Evolutionary conservation across 2,329 filamentous ascomycete species (phyloP).

Genomic region (Trichoderma polysporum): DNA sequence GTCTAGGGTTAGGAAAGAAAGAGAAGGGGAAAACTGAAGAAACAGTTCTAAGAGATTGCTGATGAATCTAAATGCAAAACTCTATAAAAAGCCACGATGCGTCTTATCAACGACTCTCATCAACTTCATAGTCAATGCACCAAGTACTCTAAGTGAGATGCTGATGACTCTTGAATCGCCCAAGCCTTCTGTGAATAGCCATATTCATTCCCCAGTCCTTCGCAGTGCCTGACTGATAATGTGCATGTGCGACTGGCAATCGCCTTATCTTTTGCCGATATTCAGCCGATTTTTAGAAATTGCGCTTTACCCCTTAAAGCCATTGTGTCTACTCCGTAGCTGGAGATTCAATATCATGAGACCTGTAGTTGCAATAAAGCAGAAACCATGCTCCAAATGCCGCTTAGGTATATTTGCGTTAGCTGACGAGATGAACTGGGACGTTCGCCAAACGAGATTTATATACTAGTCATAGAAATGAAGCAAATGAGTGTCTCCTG

Average conservation of each 20-base stretch:
- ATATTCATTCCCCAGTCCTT: not conserved
- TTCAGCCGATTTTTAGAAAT: not conserved
- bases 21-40: not conserved
- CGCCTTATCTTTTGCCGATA: slow-evolving; percentile 9
- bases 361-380: not conserved
- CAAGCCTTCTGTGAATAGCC: not conserved
- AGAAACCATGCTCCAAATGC: not conserved
- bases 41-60: not conserved
- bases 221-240: slow-evolving; percentile 4
- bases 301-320: not conserved
- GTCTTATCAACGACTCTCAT: not conserved
- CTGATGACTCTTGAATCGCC: not conserved
- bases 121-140: not conserved
- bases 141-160: not conserved
- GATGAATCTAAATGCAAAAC: not conserved
- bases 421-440: not conserved
- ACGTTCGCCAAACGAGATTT: not conserved
- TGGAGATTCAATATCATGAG: not conserved
- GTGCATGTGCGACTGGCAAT: not conserved
- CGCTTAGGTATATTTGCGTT: not conserved
- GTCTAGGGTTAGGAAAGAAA: not conserved
- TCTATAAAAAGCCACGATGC: not conserved
- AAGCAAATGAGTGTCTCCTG: not conserved
- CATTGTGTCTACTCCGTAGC: not conserved
- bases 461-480: not conserved